phyloP scores from a whole-genome alignment of 2,329 filamentous ascomycete genomes.

The Lomentospora prolificans region DNA sequence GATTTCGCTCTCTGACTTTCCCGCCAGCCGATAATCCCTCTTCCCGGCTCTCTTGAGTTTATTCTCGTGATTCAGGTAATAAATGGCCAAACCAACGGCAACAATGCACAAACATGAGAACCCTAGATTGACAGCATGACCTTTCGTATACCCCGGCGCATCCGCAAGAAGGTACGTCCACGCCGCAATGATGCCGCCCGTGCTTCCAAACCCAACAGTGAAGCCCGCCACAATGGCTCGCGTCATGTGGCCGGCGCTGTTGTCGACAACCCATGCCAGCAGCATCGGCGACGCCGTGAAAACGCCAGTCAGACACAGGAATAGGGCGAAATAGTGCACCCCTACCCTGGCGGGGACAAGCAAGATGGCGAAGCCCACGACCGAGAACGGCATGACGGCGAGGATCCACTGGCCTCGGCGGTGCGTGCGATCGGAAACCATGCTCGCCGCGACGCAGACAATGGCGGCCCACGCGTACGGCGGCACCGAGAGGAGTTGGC shows the following conservation, averaged over 20 bases:
- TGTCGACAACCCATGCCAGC: neutral
- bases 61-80: neutral
- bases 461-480: neutral
- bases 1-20: neutral
- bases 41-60: neutral
- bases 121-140: neutral
- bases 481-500: neutral
- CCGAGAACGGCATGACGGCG: neutral
- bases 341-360: neutral
- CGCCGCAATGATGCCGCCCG: neutral
- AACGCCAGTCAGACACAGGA: neutral
- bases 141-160: neutral
- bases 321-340: neutral
- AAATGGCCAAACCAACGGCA: neutral
- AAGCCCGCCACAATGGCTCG: neutral
- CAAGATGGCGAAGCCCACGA: neutral
- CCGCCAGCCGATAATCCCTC: neutral
- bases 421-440: neutral
- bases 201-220: neutral
- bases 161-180: conserved; percentile 1
- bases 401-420: neutral
- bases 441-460: neutral
- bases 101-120: neutral
- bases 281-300: neutral
- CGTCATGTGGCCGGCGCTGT: neutral